Evolutionary conservation across 306 rosid genomes (phyloP), one percentile per base, ranked within the genome.

Genomic region (Castanea mollissima): DNA sequence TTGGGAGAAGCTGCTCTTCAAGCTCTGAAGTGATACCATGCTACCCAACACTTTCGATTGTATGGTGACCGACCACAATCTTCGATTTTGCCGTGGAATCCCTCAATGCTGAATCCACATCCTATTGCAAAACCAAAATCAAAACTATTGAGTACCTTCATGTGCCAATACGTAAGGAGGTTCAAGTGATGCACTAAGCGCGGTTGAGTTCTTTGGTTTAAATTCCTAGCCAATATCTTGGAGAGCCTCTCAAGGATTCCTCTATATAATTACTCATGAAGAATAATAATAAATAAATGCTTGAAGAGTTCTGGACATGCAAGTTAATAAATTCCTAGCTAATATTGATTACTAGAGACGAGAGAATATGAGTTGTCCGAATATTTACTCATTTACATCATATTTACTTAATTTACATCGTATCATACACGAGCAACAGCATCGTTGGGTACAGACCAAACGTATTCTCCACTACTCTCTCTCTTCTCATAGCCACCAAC

Each of bases 401-500:
- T 25, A 25, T 25, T 25, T 25, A 25, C 27, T 1, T 1, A 25
- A 25, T 25, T 25, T 25, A 25, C 27, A 25, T 25, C 27, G 2
- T 25, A 25, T 90, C 80, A 89, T 95, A 38, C 99, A 95, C 90
- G 86, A 91, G 98, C 82, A 76, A 90, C 81, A 85, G 96, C 78
- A 90, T 93, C 3, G 98, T 90, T 1, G 99, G 98, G 68, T 95
- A 95, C 80, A 89, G 96, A 80, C 88, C 97, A 65, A 84, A 87
- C 55, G 98, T 93, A 11, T 93, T 95, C 83, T 95, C 98, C 7
- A 91, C 96, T 69, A 93, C 94, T 78, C 93, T 95, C 3, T 90
- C 97, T 25, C 99, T 93, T 88, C 96, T 91, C 73, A 86, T 87
- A 13, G 94, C 94, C 34, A 90, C 97, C 70, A 93, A 90, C 35